Base-by-base conservation (phyloP, 1,284 basidiomycete species). In the Cryptococcus hybrid region DNA sequence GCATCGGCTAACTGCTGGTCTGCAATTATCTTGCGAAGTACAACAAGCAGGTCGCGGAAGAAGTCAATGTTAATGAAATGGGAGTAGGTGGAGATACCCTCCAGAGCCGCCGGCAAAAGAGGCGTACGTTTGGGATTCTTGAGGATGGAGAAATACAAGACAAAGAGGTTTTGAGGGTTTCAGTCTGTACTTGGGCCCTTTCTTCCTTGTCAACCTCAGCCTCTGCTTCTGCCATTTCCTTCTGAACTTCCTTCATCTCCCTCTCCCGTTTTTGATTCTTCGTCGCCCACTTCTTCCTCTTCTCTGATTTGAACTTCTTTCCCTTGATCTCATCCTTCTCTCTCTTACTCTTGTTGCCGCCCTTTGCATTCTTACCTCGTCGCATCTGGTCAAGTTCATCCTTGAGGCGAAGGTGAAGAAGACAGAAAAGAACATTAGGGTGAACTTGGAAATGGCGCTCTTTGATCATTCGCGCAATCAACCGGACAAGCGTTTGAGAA, bases 21-120 rank as follows among this genome's bases (percentile, higher is more conserved):
- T 37, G 77, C 76, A 64, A 96, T 86, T 56, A 92, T 85, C 57
- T 83, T 83, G 74, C 90, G 90, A 38, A 99, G 82, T 1, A 96
- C 92, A 53, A 85, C 82, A 78, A 99, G 83, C 48, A 99, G 81
- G 78, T 99, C 96, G 65, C 88, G 88, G 85, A 99, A 99, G 79
- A 99, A 99, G 76, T 99, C 96, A 67, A 99, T 85, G 78, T 97
- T 99, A 77, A 99, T 92, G 56, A 97, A 84, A 76, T 99, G 96
- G 0, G 95, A 89, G 71, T 91, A 99, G 78, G 87, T 87, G 5
- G 92, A 87, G 67, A 99, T 88, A 60, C 96, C 96, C 70, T 89
- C 88, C 63, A 99, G 81, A 35, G 93, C 93, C 34, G 90, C 86
- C 9, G 92, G 88, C 18, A 99, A 82, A 7, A 99, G 83, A 5